A percentile compares a stretch with the other conserved stretches of the same genome.
phyloP scores from a whole-genome alignment of 805 yeast species.

The Isabelozyma gotoi region DNA sequence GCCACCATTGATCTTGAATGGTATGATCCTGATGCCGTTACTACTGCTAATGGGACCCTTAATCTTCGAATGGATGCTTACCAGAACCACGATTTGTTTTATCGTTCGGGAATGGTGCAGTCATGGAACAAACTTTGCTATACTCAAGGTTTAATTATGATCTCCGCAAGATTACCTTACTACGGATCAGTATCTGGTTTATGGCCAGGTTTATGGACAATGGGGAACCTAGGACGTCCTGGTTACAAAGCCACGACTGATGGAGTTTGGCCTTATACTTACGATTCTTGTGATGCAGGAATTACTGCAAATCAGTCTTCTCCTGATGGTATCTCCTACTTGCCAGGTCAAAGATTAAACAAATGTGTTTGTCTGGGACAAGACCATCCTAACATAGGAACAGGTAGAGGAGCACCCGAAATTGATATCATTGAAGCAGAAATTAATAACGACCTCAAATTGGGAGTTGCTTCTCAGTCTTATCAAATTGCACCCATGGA shows the following conservation, averaged over 20 bases:
- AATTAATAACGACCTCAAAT: slow-evolving; percentile 47
- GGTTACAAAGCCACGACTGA: slow-evolving; percentile 38
- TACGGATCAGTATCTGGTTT: slow-evolving; percentile 37
- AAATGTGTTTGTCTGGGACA: slow-evolving; percentile 35
- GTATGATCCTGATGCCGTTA: slow-evolving; percentile 44
- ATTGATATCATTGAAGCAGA: slow-evolving; percentile 91
- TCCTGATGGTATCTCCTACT: slow-evolving; percentile 40
- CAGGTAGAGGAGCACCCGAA: slow-evolving; percentile 53
- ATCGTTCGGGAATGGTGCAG: slow-evolving; percentile 42
- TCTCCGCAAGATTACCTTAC: slow-evolving; percentile 34
- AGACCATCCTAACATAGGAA: slow-evolving; percentile 39
- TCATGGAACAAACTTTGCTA: slow-evolving; percentile 41
- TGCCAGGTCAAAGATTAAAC: slow-evolving; percentile 38
- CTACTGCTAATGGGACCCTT: slow-evolving; percentile 40
- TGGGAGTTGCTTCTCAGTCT: slow-evolving; percentile 88
- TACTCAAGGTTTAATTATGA: slow-evolving; percentile 31
- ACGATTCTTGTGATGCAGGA: slow-evolving; percentile 40
- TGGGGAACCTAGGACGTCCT: slow-evolving; percentile 42
- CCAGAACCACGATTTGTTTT: slow-evolving; percentile 34
- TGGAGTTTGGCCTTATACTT: slow-evolving; percentile 43
- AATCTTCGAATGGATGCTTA: slow-evolving; percentile 37
- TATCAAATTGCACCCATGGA: slow-evolving; percentile 92
- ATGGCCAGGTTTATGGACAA: slow-evolving; percentile 45
- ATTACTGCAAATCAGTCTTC: slow-evolving; percentile 42
- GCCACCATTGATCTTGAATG: slow-evolving; percentile 46